These are phyloP conservation scores for Erucastrum elatum DNA, from an alignment of 345 rosid genomes.

Conservation along the genomic window DNA sequence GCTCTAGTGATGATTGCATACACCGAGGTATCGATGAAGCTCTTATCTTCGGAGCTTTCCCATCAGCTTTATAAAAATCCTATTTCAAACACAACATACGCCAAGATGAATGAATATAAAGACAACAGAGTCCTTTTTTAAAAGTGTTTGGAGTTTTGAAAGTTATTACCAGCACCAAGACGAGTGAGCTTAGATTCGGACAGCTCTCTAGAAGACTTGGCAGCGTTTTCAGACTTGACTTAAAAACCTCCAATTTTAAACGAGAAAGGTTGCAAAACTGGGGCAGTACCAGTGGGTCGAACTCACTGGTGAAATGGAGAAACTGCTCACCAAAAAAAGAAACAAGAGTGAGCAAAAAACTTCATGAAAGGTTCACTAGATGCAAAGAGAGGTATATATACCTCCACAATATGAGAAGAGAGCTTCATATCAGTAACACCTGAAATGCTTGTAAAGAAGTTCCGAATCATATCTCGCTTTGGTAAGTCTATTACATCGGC, in stretches of 20 bases:
- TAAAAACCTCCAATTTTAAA: neutral
- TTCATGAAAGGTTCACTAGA: too few relatives aligned
- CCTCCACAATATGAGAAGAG: neutral
- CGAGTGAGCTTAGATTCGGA: neutral
- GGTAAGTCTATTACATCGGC: too few relatives aligned
- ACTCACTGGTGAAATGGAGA: neutral
- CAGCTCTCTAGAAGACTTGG: neutral
- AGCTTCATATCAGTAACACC: neutral
- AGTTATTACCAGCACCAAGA: neutral
- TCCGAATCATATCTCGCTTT: too few relatives aligned
- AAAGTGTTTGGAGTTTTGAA: neutral
- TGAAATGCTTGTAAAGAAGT: neutral
- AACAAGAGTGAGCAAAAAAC: too few relatives aligned
- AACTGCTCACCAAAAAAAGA: neutral
- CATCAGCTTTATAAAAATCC: neutral
- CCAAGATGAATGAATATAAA: too few relatives aligned
- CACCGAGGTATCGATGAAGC: neutral
- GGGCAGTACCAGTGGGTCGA: neutral
- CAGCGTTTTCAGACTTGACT: neutral
- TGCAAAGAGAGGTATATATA: too few relatives aligned
- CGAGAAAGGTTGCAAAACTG: neutral
- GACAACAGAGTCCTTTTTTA: too few relatives aligned
- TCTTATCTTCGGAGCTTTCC: too few relatives aligned
- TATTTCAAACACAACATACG: too few relatives aligned
- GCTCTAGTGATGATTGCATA: too few relatives aligned